Evolutionary conservation across 768 basidiomycete species (phyloP).

Genomic region (Dioszegia hungarica): DNA sequence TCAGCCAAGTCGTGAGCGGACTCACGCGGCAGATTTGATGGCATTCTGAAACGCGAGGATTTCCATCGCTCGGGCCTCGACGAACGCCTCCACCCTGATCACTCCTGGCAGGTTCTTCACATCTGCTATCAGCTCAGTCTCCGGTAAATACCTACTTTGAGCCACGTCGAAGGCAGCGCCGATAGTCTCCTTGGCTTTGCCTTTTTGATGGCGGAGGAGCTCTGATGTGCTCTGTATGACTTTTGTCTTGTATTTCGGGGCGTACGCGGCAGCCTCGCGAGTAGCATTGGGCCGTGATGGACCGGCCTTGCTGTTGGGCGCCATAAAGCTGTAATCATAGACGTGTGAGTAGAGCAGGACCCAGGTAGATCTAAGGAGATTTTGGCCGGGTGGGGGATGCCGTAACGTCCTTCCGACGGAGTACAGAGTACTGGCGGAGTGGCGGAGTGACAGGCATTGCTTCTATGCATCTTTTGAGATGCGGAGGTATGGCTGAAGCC

Average conservation of each 20-base stretch:
- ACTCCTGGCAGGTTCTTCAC: constrained; percentile 56
- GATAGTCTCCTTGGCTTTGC: constrained; percentile 18
- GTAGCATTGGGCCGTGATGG: background rate
- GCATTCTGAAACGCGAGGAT: constrained; percentile 83
- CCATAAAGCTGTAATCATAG: too few relatives aligned
- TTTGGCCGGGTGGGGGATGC: too few relatives aligned
- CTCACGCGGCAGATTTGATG: constrained; percentile 72
- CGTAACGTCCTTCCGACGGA: too few relatives aligned
- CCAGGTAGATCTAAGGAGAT: too few relatives aligned
- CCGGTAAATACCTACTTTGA: constrained; percentile 15
- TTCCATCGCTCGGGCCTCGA: constrained; percentile 62
- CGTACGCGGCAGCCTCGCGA: background rate
- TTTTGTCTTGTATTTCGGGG: constrained; percentile 1
- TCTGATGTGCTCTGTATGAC: constrained; percentile 25
- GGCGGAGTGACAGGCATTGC: too few relatives aligned
- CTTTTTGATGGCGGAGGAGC: constrained; percentile 26
- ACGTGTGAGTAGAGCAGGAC: too few relatives aligned
- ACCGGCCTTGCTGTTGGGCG: constrained; percentile 1
- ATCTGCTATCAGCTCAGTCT: background rate
- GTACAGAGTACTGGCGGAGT: too few relatives aligned
- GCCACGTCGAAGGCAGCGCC: constrained; percentile 19
- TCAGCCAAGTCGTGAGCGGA: background rate
- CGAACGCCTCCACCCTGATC: constrained; percentile 83
- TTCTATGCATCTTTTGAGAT: too few relatives aligned
- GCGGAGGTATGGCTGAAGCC: too few relatives aligned